A percentile compares a stretch with the other conserved stretches of the same genome.
These are phyloP conservation scores for Emiliania huxleyi DNA, from an alignment of 78 protist genomes.

Conservation along the genomic window DNA sequence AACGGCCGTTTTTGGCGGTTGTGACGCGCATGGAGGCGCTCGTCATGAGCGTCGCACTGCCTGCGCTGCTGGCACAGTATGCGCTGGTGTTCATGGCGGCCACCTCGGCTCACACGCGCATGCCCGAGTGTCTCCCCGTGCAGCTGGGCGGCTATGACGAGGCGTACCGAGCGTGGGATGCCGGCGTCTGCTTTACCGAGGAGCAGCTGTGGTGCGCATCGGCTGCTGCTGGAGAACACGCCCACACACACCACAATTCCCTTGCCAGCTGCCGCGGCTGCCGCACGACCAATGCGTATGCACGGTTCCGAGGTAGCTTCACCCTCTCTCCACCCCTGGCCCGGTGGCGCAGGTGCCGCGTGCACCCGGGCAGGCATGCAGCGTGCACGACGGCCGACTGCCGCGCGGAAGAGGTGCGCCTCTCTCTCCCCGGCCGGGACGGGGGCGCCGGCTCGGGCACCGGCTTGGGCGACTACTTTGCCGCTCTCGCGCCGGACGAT, in stretches of 20 bases:
- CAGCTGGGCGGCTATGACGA: background rate
- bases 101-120: background rate
- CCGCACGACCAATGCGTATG: too few species aligned
- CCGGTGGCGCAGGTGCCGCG: too few species aligned
- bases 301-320: too few species aligned
- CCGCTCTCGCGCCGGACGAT: background rate
- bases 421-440: background rate
- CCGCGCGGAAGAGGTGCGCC: background rate
- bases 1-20: too few species aligned
- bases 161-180: background rate
- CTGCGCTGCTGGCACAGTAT: background rate
- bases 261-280: too few species aligned
- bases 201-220: constrained; percentile 7
- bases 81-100: background rate
- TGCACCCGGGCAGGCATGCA: background rate
- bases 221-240: too few species aligned
- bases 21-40: too few species aligned
- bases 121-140: background rate
- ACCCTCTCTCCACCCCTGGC: too few species aligned
- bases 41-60: background rate
- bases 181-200: background rate
- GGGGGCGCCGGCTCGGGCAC: background rate
- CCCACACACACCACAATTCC: too few species aligned
- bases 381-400: background rate
- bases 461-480: background rate